Evolutionary conservation across 1,139 yeast species (phyloP).

Genomic region (Protomyces pachydermus): DNA sequence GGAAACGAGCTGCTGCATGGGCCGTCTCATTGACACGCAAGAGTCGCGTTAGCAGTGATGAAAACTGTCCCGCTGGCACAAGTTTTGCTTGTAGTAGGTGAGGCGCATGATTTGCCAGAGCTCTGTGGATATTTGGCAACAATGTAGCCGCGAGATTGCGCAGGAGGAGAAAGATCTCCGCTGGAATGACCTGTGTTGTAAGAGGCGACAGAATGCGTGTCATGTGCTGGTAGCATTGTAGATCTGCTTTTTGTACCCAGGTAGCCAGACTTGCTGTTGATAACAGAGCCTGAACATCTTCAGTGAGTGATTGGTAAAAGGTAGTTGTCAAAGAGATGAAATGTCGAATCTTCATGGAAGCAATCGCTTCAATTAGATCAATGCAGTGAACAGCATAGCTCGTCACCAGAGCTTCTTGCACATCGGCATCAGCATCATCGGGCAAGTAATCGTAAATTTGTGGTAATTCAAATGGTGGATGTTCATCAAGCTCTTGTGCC

Average conservation of each 20-base stretch:
- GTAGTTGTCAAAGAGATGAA: conserved; percentile 52
- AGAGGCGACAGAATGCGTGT: conserved; percentile 62
- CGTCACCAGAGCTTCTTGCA: conserved; percentile 57
- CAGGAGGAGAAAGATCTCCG: conserved; percentile 46
- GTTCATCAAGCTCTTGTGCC: conserved; percentile 32
- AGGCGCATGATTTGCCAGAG: conserved; percentile 49
- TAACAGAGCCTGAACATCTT: conserved; percentile 61
- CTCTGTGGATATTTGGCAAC: conserved; percentile 35
- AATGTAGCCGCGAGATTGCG: conserved; percentile 38
- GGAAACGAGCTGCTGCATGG: conserved; percentile 50
- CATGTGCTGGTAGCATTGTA: conserved; percentile 55
- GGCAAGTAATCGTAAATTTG: conserved; percentile 36
- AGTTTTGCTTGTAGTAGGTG: conserved; percentile 51
- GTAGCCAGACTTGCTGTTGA: conserved; percentile 48
- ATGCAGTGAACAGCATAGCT: conserved; percentile 61
- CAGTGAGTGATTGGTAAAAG: conserved; percentile 58
- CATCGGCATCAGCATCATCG: conserved; percentile 51
- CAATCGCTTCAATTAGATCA: conserved; percentile 56
- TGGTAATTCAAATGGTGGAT: conserved; percentile 29
- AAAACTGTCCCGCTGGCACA: conserved; percentile 54
- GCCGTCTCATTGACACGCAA: conserved; percentile 59
- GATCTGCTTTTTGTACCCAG: conserved; percentile 68
- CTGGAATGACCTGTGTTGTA: conserved; percentile 59
- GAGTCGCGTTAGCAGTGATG: conserved; percentile 53
- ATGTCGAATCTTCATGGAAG: conserved; percentile 63